phyloP scores from a whole-genome alignment of 768 basidiomycete genomes.

The Leucocoprinus birnbaumii region DNA sequence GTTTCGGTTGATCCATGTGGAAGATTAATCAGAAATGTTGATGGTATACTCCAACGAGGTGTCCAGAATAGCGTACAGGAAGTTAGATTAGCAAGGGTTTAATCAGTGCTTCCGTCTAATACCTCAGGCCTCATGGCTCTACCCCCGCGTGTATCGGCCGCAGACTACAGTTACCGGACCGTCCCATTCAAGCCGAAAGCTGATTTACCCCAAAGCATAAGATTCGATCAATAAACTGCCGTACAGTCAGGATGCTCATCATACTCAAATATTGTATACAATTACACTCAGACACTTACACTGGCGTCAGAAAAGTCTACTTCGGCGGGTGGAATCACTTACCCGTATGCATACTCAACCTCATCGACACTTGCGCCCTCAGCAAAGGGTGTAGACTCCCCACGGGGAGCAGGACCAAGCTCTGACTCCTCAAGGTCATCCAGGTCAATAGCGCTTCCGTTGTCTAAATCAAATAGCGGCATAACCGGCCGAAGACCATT shows the following conservation, averaged over 20 bases:
- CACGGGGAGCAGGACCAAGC: constrained; percentile 74
- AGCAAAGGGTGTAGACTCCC: constrained; percentile 70
- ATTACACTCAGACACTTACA: constrained; percentile 6
- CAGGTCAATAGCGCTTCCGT: constrained; percentile 70
- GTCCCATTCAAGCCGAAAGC: too few species aligned
- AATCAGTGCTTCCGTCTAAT: too few species aligned
- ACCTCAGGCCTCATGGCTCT: too few species aligned
- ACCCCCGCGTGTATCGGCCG: too few species aligned
- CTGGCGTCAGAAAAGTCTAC: background rate
- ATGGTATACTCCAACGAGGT: background rate
- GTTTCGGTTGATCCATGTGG: background rate
- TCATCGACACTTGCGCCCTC: constrained; percentile 85
- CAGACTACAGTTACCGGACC: too few species aligned
- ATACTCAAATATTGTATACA: background rate
- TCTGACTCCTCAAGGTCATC: constrained; percentile 74
- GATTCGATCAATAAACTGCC: background rate
- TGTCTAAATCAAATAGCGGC: constrained; percentile 68
- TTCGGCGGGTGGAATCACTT: constrained; percentile 23
- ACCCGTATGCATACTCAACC: constrained; percentile 88
- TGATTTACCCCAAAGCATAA: too few species aligned
- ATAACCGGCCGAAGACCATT: constrained; percentile 79
- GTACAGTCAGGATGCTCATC: background rate
- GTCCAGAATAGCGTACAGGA: background rate
- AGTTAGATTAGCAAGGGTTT: too few species aligned
- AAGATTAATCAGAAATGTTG: background rate